phyloP scores from a whole-genome alignment of 495 filamentous ascomycete species.

The Xanthoparmelia taractica region DNA sequence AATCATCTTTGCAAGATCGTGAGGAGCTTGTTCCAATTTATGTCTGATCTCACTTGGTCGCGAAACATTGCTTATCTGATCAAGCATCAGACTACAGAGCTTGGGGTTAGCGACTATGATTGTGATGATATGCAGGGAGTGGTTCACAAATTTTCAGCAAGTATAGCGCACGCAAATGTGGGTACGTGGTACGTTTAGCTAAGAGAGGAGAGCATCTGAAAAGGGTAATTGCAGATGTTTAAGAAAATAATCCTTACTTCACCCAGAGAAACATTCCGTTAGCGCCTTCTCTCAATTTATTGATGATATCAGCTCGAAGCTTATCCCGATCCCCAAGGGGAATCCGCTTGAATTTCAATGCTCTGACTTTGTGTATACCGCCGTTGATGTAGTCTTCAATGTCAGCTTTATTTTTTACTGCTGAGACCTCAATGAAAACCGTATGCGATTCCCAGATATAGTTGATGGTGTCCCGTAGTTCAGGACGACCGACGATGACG shows the following conservation, averaged over 20 bases:
- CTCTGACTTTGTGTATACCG: conserved; percentile 27
- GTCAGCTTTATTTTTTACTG: conserved; percentile 30
- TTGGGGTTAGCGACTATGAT: background rate
- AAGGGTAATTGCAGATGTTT: background rate
- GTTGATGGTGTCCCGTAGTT: conserved; percentile 26
- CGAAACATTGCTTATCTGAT: conserved; percentile 31
- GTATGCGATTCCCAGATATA: conserved; percentile 19
- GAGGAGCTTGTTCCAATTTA: conserved; percentile 28
- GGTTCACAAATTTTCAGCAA: background rate
- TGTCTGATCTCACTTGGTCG: conserved; percentile 27
- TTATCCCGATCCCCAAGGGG: conserved; percentile 22
- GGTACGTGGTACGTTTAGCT: background rate
- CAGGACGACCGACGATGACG: conserved; percentile 29
- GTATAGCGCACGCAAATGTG: background rate
- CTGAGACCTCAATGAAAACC: conserved; percentile 30
- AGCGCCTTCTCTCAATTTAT: conserved; percentile 28
- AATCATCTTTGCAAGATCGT: conserved; percentile 31
- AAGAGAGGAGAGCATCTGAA: background rate
- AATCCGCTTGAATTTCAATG: conserved; percentile 19
- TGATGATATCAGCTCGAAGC: conserved; percentile 25
- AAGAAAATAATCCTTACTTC: conserved; percentile 12
- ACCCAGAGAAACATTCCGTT: conserved; percentile 38
- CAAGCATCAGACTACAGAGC: conserved; percentile 26
- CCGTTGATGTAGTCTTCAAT: conserved; percentile 30
- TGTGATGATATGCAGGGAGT: background rate